phyloP scores from a whole-genome alignment of 768 basidiomycete genomes.

The Dioszegia crocea region DNA sequence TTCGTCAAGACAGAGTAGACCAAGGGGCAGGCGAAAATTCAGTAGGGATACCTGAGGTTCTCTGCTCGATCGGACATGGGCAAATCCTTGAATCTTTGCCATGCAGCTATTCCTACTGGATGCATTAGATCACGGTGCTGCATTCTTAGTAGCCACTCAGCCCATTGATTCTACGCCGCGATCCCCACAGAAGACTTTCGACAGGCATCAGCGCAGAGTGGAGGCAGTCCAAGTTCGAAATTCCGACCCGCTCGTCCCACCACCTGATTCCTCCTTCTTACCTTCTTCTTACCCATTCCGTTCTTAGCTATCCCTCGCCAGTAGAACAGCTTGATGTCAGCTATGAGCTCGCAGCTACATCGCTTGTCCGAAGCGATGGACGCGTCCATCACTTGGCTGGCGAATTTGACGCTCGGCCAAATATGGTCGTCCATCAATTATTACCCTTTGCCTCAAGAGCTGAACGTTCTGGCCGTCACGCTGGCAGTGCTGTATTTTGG shows the following conservation, averaged over 20 bases:
- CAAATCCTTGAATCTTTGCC: too few relatives aligned
- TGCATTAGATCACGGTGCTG: too few relatives aligned
- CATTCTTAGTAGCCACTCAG: too few relatives aligned
- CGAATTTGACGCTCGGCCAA: constrained; percentile 25
- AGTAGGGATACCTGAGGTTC: too few relatives aligned
- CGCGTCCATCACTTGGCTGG: background rate
- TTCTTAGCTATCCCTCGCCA: too few relatives aligned
- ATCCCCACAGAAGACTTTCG: too few relatives aligned
- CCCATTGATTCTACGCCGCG: too few relatives aligned
- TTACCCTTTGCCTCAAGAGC: constrained; percentile 18
- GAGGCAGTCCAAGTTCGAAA: constrained; percentile 3
- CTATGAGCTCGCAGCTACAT: background rate
- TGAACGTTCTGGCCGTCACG: constrained; percentile 59
- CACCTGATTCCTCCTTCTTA: background rate
- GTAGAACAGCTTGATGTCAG: too few relatives aligned
- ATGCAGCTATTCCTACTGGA: too few relatives aligned
- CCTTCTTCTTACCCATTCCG: background rate
- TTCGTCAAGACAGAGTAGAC: constrained; percentile 16
- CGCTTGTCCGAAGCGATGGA: background rate
- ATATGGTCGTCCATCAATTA: constrained; percentile 34
- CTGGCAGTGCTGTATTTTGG: constrained; percentile 53
- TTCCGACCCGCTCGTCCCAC: background rate
- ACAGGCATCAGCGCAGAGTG: too few relatives aligned
- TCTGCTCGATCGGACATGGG: too few relatives aligned
- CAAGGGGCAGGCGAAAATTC: too few relatives aligned